phyloP scores from a whole-genome alignment of 257 asterid species.

The Oldenlandia corymbosa region DNA sequence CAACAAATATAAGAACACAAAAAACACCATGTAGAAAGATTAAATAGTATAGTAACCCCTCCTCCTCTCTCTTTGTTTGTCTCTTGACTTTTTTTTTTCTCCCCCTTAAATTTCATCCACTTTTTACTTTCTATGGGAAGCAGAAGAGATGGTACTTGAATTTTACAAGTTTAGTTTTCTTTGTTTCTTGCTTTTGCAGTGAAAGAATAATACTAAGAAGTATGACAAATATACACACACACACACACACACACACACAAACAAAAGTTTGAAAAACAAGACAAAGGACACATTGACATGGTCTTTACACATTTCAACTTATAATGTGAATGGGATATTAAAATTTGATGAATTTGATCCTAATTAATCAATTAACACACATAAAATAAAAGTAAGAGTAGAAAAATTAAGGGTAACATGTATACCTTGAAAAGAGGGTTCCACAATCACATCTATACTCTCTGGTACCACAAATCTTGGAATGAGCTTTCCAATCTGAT shows the following conservation, averaged over 20 bases:
- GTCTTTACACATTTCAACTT: too few species aligned
- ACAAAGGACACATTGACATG: too few species aligned
- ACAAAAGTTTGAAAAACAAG: not conserved
- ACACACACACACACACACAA: not conserved
- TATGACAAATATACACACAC: not conserved
- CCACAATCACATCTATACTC: constrained; percentile 77
- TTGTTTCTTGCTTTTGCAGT: constrained; percentile 31
- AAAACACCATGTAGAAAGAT: constrained; percentile 1
- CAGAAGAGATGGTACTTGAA: constrained; percentile 22
- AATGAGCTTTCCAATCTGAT: constrained; percentile 79
- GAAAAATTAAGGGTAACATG: not conserved
- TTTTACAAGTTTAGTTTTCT: constrained; percentile 15
- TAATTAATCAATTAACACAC: too few species aligned
- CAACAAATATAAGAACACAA: constrained; percentile 34
- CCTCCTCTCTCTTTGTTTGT: not conserved
- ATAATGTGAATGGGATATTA: too few species aligned
- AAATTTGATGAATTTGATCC: too few species aligned
- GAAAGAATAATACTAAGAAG: constrained; percentile 15
- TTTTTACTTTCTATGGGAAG: constrained; percentile 9
- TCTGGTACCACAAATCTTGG: constrained; percentile 74
- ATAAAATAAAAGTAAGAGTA: not conserved
- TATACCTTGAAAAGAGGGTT: constrained; percentile 74
- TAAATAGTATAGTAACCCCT: not conserved
- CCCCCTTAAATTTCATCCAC: constrained; percentile 28
- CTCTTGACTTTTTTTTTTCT: constrained; percentile 54